phyloP scores from a whole-genome alignment of 495 filamentous ascomycete genomes.

The Aeminium ludgeri region DNA sequence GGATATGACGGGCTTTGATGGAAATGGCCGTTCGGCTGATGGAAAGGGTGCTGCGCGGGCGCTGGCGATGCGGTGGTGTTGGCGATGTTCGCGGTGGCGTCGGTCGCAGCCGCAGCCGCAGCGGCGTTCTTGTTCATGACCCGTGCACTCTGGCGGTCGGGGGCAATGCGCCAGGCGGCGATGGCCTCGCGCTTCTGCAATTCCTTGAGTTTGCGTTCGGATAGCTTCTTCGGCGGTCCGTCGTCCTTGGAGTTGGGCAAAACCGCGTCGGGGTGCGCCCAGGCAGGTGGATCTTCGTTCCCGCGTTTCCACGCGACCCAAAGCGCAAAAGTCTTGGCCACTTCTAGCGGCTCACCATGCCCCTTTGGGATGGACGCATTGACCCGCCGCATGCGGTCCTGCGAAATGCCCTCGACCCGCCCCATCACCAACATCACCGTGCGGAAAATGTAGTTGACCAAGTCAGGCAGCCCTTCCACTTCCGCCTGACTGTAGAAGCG shows the following conservation, averaged over 20 bases:
- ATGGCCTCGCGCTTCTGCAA: slow-evolving; percentile 20
- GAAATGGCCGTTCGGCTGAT: slow-evolving; percentile 1
- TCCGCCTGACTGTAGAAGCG: slow-evolving; percentile 53
- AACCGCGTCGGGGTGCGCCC: slow-evolving; percentile 34
- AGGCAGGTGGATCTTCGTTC: slow-evolving; percentile 47
- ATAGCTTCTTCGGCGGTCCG: slow-evolving; percentile 22
- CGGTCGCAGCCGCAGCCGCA: slow-evolving; percentile 2
- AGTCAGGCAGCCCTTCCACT: slow-evolving; percentile 46
- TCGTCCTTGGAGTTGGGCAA: slow-evolving; percentile 17
- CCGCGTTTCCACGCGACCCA: slow-evolving; percentile 65
- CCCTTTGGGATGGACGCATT: slow-evolving; percentile 48
- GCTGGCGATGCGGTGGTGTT: slow-evolving; percentile 1
- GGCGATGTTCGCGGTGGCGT: slow-evolving; percentile 5
- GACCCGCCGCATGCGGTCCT: slow-evolving; percentile 40
- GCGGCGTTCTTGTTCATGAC: slow-evolving; percentile 13
- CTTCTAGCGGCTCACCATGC: slow-evolving; percentile 42
- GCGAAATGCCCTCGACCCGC: slow-evolving; percentile 41
- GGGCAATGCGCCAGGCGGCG: slow-evolving; percentile 16
- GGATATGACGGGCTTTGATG: slow-evolving; percentile 4
- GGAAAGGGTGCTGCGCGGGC: slow-evolving; percentile 1
- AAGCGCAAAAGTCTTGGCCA: slow-evolving; percentile 45
- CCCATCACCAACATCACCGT: slow-evolving; percentile 52
- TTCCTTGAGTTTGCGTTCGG: slow-evolving; percentile 20
- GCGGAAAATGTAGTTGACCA: slow-evolving; percentile 47
- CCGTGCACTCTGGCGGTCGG: slow-evolving; percentile 19